phyloP scores from a whole-genome alignment of 2,329 filamentous ascomycete genomes.

The Tricladium varicosporioides region DNA sequence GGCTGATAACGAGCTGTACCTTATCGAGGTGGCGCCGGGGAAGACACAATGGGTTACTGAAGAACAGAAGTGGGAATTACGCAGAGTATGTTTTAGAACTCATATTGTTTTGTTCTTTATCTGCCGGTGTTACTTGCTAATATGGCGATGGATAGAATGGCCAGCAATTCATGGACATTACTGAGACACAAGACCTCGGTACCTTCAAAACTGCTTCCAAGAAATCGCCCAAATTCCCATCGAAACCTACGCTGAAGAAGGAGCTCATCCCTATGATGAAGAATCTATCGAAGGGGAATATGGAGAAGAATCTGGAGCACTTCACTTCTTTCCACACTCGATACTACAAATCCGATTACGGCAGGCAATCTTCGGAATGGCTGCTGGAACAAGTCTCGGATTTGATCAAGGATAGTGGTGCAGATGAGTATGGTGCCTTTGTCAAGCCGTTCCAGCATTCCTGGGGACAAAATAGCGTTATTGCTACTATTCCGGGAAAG shows the following conservation, averaged over 20 bases:
- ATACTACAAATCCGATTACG: slow-evolving; percentile 77
- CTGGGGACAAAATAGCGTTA: slow-evolving; percentile 89
- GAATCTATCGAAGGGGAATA: slow-evolving; percentile 70
- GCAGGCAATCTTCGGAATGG: slow-evolving; percentile 85
- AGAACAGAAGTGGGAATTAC: slow-evolving; percentile 90
- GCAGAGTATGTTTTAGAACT: slow-evolving; percentile 58
- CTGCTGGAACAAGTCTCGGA: slow-evolving; percentile 71
- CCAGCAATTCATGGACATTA: slow-evolving; percentile 92
- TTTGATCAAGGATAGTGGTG: slow-evolving; percentile 70
- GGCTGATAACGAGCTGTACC: slow-evolving; percentile 53
- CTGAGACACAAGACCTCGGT: slow-evolving; percentile 67
- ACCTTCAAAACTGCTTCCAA: slow-evolving; percentile 38
- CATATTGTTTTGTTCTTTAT: not conserved
- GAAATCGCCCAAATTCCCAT: slow-evolving; percentile 60
- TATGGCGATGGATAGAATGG: slow-evolving; percentile 60
- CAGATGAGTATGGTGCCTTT: slow-evolving; percentile 61
- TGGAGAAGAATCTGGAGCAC: slow-evolving; percentile 74
- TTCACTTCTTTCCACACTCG: slow-evolving; percentile 79
- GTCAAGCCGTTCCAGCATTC: slow-evolving; percentile 75
- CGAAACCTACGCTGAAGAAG: slow-evolving; percentile 61
- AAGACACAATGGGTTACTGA: slow-evolving; percentile 86
- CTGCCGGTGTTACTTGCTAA: slow-evolving; percentile 11
- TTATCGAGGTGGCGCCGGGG: slow-evolving; percentile 83
- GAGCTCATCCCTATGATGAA: slow-evolving; percentile 66
- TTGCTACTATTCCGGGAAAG: slow-evolving; percentile 85